phyloP scores from a whole-genome alignment of 768 basidiomycete species.

The Boletus tomentosulus region DNA sequence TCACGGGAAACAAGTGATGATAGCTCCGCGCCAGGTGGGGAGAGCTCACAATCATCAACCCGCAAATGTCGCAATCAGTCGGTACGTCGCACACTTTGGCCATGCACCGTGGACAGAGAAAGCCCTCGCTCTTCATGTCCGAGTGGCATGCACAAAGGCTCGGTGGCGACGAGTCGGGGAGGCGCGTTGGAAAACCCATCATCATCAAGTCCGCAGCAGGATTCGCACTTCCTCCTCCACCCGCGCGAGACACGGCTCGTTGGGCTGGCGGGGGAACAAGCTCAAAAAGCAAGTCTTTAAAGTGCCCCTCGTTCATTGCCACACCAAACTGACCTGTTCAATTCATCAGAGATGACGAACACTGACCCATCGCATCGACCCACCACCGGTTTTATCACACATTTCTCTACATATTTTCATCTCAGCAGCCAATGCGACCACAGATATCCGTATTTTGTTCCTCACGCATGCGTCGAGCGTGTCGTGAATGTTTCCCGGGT shows the following conservation, averaged over 20 bases:
- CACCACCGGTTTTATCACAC: conserved; percentile 89
- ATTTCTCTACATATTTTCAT: conserved; percentile 97
- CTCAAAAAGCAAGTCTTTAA: conserved; percentile 93
- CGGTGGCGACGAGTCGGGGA: conserved; percentile 78
- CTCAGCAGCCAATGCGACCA: conserved; percentile 94
- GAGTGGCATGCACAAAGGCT: conserved; percentile 94
- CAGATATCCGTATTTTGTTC: conserved; percentile 84
- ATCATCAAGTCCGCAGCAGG: conserved; percentile 91
- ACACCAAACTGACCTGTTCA: conserved; percentile 81
- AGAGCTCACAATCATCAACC: conserved; percentile 95
- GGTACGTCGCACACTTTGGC: conserved; percentile 97
- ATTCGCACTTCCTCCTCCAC: conserved; percentile 46
- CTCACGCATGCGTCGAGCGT: conserved; percentile 82
- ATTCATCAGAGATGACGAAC: conserved; percentile 10
- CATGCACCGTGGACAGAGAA: conserved; percentile 90
- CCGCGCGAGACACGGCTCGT: conserved; percentile 46
- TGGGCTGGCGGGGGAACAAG: conserved; percentile 93
- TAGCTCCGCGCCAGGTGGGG: conserved; percentile 96
- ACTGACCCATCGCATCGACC: not conserved
- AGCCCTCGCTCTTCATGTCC: conserved; percentile 87
- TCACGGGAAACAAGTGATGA: conserved; percentile 93
- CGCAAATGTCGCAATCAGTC: conserved; percentile 96
- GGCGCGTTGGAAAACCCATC: conserved; percentile 96
- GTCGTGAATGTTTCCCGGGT: conserved; percentile 94
- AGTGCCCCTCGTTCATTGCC: conserved; percentile 97